Evolutionary conservation across 352 stramenopile species (phyloP), one percentile per base, ranked within the genome.

Genomic region (Phytophthora crassamura): DNA sequence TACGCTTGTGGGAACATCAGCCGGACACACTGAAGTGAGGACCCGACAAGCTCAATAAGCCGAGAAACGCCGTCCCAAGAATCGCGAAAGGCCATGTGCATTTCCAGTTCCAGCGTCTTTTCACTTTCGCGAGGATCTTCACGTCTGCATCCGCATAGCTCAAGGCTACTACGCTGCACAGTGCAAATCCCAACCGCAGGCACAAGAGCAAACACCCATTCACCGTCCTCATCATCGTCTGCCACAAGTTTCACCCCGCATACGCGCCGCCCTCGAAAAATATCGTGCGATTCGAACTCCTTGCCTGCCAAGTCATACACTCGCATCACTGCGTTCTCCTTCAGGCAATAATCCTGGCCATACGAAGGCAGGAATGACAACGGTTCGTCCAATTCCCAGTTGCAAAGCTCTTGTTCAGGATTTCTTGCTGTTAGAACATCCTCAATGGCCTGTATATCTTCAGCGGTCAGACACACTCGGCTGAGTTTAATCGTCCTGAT

Each of bases 181-280:
- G 32, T 38, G 33, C 47, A 55, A 40, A 55, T 2, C 15, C 47
- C 47, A 30, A 55, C 34, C 18, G n/a, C 47, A 55, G 47, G 47
- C 8, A 45, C 18, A n/a, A 42, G 12, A 7, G 20, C 47, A 55
- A 43, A n/a, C 14, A 55, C 32, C 47, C 47, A 55, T 33, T 55
- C 33, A 14, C 47, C 16, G n/a, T n/a, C n/a, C n/a, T n/a, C n/a
- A n/a, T n/a, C n/a, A n/a, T n/a, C n/a, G n/a, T n/a, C n/a, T n/a
- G n/a, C 33, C 32, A 55, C 47, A 3, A 55, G 6, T n/a, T 33
- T 55, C 8, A 55, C 33, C 7, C 32, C n/a, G 32, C 46, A 12
- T 22, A 53, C 16, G 7, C 12, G 10, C n/a, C 14, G 28, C 14
- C 46, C 46, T 4, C 46, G 46, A 39, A 53, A 34, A 43, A 55